phyloP scores from a whole-genome alignment of 106 monocot genomes.

The Platanthera guangdongensis region DNA sequence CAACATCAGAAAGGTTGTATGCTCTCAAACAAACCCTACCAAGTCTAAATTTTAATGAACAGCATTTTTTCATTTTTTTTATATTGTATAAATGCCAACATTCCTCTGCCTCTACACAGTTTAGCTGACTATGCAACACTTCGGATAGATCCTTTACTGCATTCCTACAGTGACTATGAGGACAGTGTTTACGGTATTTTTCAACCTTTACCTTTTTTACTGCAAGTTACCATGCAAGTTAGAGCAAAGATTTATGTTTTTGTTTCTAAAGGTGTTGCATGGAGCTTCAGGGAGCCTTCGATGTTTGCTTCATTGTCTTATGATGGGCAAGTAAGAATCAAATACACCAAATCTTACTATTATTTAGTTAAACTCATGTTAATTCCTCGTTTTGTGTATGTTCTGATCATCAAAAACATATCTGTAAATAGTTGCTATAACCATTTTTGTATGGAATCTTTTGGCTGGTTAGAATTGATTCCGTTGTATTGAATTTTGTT shows the following conservation, averaged over 20 bases:
- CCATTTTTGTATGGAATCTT: too few species aligned
- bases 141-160: slow-evolving; percentile 55
- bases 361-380: neutral
- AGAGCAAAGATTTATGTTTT: slow-evolving; percentile 5
- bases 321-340: slow-evolving; percentile 82
- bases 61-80: neutral
- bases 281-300: slow-evolving; percentile 79
- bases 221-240: slow-evolving; percentile 6
- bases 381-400: neutral
- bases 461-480: neutral
- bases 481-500: neutral
- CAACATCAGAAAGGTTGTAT: slow-evolving; percentile 47
- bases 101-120: slow-evolving; percentile 27
- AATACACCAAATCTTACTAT: neutral
- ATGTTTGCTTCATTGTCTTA: slow-evolving; percentile 91
- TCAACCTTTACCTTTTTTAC: slow-evolving; percentile 1
- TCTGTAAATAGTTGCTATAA: neutral
- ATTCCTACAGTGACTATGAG: slow-evolving; percentile 83
- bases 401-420: neutral
- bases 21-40: neutral
- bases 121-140: slow-evolving; percentile 45
- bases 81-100: neutral
- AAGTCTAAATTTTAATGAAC: neutral
- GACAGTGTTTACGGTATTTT: slow-evolving; percentile 93
- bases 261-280: slow-evolving; percentile 62